A percentile compares a stretch with the other conserved stretches of the same genome.
phyloP scores from a whole-genome alignment of 2,329 filamentous ascomycete genomes.

The Colletotrichum sp. region DNA sequence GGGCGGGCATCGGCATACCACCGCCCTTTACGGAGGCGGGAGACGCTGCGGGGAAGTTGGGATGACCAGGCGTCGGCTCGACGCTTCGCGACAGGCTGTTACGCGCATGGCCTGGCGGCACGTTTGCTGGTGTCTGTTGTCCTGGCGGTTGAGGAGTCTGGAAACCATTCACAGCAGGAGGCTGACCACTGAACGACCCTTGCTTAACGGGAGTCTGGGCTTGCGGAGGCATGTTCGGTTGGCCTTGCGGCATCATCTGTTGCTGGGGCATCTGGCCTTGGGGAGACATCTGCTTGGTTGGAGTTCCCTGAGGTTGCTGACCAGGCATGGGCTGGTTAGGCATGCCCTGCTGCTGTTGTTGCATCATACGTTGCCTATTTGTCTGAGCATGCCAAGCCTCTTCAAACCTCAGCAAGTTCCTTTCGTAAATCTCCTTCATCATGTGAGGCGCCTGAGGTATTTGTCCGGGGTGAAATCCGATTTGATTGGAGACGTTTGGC shows the following conservation, averaged over 20 bases:
- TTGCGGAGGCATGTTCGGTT: conserved; percentile 34
- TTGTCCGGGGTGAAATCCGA: conserved; percentile 68
- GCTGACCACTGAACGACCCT: conserved; percentile 51
- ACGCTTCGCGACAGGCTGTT: conserved; percentile 58
- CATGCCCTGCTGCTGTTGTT: conserved; percentile 38
- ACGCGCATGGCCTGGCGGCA: conserved; percentile 48
- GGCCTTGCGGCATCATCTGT: conserved; percentile 42
- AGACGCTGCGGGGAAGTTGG: conserved; percentile 49
- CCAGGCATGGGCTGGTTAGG: conserved; percentile 35
- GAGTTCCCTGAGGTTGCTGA: conserved; percentile 37
- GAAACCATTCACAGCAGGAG: conserved; percentile 52
- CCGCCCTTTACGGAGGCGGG: conserved; percentile 47
- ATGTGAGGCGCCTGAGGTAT: conserved; percentile 71
- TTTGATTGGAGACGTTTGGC: conserved; percentile 70
- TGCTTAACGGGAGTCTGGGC: conserved; percentile 50
- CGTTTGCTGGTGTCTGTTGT: conserved; percentile 48
- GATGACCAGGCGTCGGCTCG: conserved; percentile 46
- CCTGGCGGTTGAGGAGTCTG: conserved; percentile 47
- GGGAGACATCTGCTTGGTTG: conserved; percentile 47
- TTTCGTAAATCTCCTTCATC: conserved; percentile 75
- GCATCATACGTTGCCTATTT: conserved; percentile 56
- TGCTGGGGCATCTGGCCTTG: conserved; percentile 29
- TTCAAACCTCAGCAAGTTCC: conserved; percentile 80
- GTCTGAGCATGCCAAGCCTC: conserved; percentile 66
- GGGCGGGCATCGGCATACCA: conserved; percentile 44